Base-by-base conservation (phyloP, 2,329 filamentous ascomycete species). In the Neopestalotiopsis clavispora region DNA sequence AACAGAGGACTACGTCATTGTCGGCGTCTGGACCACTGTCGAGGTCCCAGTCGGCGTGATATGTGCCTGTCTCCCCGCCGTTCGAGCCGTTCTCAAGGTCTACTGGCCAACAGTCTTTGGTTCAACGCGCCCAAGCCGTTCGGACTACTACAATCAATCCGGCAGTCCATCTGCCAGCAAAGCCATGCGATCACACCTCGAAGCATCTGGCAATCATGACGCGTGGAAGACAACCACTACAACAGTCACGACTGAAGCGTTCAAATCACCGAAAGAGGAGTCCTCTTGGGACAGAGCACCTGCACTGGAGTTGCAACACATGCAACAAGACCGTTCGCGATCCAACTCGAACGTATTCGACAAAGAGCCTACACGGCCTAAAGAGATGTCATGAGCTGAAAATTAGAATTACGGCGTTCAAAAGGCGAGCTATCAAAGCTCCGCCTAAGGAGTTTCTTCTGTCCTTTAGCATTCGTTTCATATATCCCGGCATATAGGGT, bases 41-140 rank as follows among this genome's bases (percentile, higher is more conserved):
- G 62, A 65, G 23, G 42, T 52, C n/a, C 42, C 38, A 4, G 62
- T 65, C 3, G 62, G 62, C 34, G 40, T 65, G n/a, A 30, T 65
- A 9, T 65, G 62, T 40, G 62, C 38, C 7, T 65, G 62, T 12
- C n/a, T 65, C 9, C 62, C 62, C 32, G 62, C 62, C n/a, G 30
- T 65, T 20, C 62, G 62, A 4, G n/a, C 59, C 34, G n/a, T 62
- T 5, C 34, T 62, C 30, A 40, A 40, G n/a, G 30, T 34, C 30
- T 62, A 38, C 17, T 40, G n/a, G 23, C 59, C 59, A 38, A 42
- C 30, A 20, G 34, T 62, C 9, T 62, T 62, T 42, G 59, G 34
- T 20, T 62, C 59, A 7, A 62, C 30, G 10, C 59, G 59, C 1
- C 28, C 28, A 42, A 40, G 34, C n/a, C 28, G 34, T 20, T 62